phyloP scores from a whole-genome alignment of 495 filamentous ascomycete genomes.

The Tuber aestivum region DNA sequence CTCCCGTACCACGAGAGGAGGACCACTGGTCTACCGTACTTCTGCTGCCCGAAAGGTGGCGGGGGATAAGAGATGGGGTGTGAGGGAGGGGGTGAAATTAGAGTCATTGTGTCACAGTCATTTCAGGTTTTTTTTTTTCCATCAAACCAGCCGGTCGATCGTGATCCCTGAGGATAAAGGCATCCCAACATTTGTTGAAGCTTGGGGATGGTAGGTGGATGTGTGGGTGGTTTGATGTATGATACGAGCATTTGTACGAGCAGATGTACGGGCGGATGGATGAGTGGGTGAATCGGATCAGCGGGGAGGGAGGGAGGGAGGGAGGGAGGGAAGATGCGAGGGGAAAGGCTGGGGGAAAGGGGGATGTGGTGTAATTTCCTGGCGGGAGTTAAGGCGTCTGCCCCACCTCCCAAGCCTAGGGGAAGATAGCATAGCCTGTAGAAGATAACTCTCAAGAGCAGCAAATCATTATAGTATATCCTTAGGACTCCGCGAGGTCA shows the following conservation, averaged over 20 bases:
- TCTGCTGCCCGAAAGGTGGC: background rate
- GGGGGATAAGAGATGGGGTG: background rate
- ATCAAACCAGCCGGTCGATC: background rate
- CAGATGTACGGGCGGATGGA: background rate
- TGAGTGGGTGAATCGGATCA: background rate
- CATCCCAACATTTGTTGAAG: background rate
- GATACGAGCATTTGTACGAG: too few relatives aligned
- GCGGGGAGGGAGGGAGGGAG: background rate
- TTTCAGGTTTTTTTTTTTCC: background rate
- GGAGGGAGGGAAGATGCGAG: background rate
- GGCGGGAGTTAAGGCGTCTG: background rate
- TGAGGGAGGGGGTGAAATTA: constrained; percentile 1
- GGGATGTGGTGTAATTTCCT: background rate
- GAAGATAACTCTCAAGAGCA: constrained; percentile 3
- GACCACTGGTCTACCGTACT: background rate
- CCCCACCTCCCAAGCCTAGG: background rate
- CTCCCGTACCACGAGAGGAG: background rate
- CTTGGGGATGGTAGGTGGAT: background rate
- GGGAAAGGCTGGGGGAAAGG: background rate
- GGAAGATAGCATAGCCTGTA: background rate
- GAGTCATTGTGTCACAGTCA: background rate
- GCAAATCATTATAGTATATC: background rate
- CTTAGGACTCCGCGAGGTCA: background rate
- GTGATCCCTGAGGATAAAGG: background rate
- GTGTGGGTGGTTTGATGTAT: background rate